Conservation (phyloP, 2,329 filamentous ascomycete species). For the Arthroderma uncinatum region DNA sequence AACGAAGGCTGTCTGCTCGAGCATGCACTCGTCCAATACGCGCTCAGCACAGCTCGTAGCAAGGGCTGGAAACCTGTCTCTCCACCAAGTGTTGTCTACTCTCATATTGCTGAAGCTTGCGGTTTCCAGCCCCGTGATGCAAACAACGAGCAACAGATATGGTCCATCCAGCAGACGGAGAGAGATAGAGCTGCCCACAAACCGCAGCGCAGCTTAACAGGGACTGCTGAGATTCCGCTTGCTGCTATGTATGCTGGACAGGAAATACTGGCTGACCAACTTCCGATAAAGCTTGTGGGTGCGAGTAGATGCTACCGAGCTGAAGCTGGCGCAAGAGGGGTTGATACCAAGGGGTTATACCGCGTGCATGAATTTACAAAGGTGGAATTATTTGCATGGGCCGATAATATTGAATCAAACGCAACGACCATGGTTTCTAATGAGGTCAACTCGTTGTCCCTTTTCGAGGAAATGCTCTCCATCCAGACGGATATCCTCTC, state of each 20-base stretch:
- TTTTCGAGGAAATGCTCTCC: constrained; percentile 76
- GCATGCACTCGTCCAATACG: constrained; percentile 82
- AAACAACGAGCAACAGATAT: constrained; percentile 85
- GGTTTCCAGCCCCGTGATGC: constrained; percentile 90
- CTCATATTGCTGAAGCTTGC: constrained; percentile 78
- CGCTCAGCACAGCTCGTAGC: constrained; percentile 59
- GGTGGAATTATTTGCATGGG: constrained; percentile 96
- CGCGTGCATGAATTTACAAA: constrained; percentile 98
- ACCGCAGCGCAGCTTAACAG: constrained; percentile 65
- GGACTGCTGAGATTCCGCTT: constrained; percentile 88
- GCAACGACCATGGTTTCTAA: constrained; percentile 13
- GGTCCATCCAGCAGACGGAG: constrained; percentile 58
- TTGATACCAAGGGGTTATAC: constrained; percentile 88
- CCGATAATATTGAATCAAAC: constrained; percentile 28
- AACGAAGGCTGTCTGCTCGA: constrained; percentile 89
- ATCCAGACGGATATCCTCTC: constrained; percentile 77
- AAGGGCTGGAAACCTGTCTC: constrained; percentile 70
- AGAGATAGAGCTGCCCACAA: constrained; percentile 51
- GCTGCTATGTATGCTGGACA: constrained; percentile 77
- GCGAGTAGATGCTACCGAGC: constrained; percentile 90
- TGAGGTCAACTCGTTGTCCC: constrained; percentile 19
- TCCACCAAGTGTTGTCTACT: constrained; percentile 84
- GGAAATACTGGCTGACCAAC: constrained; percentile 50
- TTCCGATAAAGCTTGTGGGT: constrained; percentile 72
- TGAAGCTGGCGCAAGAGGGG: constrained; percentile 80